Evolutionary conservation across 352 stramenopile genomes (phyloP).

Genomic region (Peronospora tabacina): DNA sequence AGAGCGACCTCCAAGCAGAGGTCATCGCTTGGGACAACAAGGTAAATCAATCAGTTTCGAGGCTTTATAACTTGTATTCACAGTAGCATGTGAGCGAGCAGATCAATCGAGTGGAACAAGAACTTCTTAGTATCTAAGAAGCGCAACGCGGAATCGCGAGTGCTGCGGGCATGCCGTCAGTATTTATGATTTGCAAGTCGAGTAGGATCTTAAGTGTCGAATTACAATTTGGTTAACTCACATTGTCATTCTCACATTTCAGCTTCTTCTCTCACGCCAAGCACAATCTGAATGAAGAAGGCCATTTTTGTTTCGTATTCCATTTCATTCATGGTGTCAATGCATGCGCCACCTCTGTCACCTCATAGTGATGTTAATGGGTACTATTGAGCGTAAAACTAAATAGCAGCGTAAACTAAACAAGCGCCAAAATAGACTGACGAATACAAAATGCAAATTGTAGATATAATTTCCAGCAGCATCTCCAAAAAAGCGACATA

Average conservation of each 20-base stretch:
- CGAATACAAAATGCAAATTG: too few species aligned
- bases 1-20: constrained; percentile 21
- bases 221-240: not conserved
- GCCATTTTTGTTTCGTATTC: constrained; percentile 10
- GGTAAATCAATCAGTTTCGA: constrained; percentile 8
- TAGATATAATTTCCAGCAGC: too few species aligned
- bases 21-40: constrained; percentile 29
- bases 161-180: too few species aligned
- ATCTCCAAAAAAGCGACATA: too few species aligned
- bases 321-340: constrained; percentile 8
- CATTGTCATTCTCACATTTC: constrained; percentile 9
- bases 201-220: constrained; percentile 6
- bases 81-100: constrained; percentile 1
- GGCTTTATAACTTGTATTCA: not conserved
- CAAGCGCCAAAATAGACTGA: too few species aligned
- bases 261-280: constrained; percentile 5
- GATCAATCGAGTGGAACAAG: constrained; percentile 22
- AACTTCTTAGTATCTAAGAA: constrained; percentile 10
- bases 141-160: not conserved
- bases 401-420: too few species aligned
- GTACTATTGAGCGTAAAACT: too few species aligned
- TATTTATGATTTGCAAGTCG: constrained; percentile 9
- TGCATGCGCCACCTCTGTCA: constrained; percentile 7
- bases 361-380: too few species aligned
- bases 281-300: constrained; percentile 19